These are phyloP conservation scores for Senna siamea DNA, from an alignment of 306 rosid genomes.

Conservation along the genomic window DNA sequence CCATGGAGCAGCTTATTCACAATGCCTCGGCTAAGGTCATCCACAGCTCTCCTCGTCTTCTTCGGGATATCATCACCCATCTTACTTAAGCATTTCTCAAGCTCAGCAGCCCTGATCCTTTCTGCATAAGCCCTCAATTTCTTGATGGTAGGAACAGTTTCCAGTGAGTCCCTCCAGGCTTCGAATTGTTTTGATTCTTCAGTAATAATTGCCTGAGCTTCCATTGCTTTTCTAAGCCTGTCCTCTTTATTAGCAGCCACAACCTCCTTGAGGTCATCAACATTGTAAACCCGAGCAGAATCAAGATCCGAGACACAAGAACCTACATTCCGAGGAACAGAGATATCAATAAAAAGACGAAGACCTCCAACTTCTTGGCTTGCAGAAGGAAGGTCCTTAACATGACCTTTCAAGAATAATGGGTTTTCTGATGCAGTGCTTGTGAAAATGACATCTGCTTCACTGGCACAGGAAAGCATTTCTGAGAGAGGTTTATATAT, in stretches of 20 bases:
- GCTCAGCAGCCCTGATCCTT: slow-evolving; percentile 89
- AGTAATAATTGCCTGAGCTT: slow-evolving; percentile 84
- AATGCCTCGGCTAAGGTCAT: slow-evolving; percentile 96
- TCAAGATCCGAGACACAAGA: slow-evolving; percentile 84
- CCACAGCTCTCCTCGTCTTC: slow-evolving; percentile 89
- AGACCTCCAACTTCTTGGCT: slow-evolving; percentile 68
- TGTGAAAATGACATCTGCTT: slow-evolving; percentile 87
- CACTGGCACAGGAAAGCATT: slow-evolving; percentile 70
- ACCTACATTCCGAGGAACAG: slow-evolving; percentile 91
- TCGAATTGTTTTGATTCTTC: slow-evolving; percentile 95
- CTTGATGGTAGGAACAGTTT: slow-evolving; percentile 98
- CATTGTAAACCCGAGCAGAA: slow-evolving; percentile 70
- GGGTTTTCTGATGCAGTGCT: slow-evolving; percentile 95
- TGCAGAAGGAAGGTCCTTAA: slow-evolving; percentile 72
- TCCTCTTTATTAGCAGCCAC: slow-evolving; percentile 99
- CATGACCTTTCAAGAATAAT: slow-evolving; percentile 72
- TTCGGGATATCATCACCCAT: slow-evolving; percentile 95
- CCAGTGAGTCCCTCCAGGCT: slow-evolving; percentile 98
- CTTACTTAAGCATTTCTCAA: slow-evolving; percentile 91
- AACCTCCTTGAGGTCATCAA: slow-evolving; percentile 95
- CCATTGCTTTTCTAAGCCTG: slow-evolving; percentile 88
- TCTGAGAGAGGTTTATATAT: slow-evolving; percentile 88
- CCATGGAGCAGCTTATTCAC: slow-evolving; percentile 98
- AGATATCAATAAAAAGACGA: slow-evolving; percentile 84
- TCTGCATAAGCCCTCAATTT: slow-evolving; percentile 95